A percentile compares a stretch with the other conserved stretches of the same genome.
phyloP scores from a whole-genome alignment of 2,329 filamentous ascomycete genomes.

The Fusarium bulbicola region DNA sequence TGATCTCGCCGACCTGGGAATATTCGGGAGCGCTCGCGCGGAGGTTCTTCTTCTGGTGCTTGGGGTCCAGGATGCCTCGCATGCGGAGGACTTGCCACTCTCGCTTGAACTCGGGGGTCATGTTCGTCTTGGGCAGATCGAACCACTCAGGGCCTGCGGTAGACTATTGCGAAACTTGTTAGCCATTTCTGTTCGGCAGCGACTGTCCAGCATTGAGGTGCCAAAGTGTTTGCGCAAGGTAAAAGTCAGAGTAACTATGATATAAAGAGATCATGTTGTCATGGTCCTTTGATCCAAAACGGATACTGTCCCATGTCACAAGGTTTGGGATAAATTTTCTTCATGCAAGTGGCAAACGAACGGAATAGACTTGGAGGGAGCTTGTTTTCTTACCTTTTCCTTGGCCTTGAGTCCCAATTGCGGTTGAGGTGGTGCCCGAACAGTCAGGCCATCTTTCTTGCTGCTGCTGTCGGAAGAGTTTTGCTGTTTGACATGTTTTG shows the following conservation, averaged over 20 bases:
- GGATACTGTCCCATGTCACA: conserved; percentile 52
- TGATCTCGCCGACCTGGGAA: conserved; percentile 87
- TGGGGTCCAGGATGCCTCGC: conserved; percentile 87
- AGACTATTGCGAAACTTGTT: conserved; percentile 44
- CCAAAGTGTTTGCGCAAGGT: conserved; percentile 14
- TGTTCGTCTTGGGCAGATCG: conserved; percentile 82
- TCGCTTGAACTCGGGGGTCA: conserved; percentile 86
- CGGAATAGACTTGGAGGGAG: background rate
- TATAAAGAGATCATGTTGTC: conserved; percentile 64
- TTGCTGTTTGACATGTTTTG: conserved; percentile 26
- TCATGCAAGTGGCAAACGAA: conserved; percentile 49
- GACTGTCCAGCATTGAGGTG: background rate
- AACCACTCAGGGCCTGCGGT: conserved; percentile 88
- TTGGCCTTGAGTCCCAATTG: conserved; percentile 31
- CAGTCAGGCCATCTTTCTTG: conserved; percentile 40
- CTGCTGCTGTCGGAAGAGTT: conserved; percentile 30
- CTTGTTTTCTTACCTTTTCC: conserved; percentile 42
- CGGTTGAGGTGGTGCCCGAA: conserved; percentile 39
- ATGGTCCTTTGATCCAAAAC: conserved; percentile 63
- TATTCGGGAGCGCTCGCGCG: conserved; percentile 76
- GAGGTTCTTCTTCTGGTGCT: conserved; percentile 91
- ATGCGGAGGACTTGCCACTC: conserved; percentile 91
- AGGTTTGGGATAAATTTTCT: conserved; percentile 48
- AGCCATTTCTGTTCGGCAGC: conserved; percentile 8
- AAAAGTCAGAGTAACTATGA: conserved; percentile 79